These are phyloP conservation scores for Penstemon newberryi DNA, from an alignment of 257 asterid species.

Conservation along the genomic window DNA sequence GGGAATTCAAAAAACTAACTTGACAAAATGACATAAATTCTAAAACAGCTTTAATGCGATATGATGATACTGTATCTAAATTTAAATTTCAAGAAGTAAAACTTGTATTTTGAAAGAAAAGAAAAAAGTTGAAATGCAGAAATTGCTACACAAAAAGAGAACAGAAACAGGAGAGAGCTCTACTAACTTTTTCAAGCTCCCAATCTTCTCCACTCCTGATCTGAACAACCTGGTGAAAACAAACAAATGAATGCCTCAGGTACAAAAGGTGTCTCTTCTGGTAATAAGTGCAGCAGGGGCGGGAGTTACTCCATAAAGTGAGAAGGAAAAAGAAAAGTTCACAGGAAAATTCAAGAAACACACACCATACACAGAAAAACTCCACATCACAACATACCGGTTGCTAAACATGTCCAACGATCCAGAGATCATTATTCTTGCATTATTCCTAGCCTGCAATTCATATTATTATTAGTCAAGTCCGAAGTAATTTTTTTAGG, in stretches of 20 bases:
- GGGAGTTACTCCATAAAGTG: neutral
- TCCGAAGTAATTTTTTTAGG: neutral
- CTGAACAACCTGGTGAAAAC: slow-evolving; percentile 40
- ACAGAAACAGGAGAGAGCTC: slow-evolving; percentile 14
- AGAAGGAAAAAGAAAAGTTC: neutral
- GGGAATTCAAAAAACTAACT: slow-evolving; percentile 10
- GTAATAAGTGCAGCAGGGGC: slow-evolving; percentile 4
- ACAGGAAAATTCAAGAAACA: neutral
- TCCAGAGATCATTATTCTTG: slow-evolving; percentile 44
- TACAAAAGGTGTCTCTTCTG: slow-evolving; percentile 21
- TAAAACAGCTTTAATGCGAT: neutral
- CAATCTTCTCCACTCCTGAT: slow-evolving; percentile 50
- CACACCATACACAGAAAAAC: neutral
- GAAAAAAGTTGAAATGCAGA: neutral
- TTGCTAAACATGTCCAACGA: slow-evolving; percentile 50
- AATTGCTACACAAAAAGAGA: slow-evolving; percentile 9
- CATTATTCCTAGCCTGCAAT: slow-evolving; percentile 53
- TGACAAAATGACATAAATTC: neutral
- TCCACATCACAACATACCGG: slow-evolving; percentile 35
- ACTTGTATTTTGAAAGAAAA: neutral
- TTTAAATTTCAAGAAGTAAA: slow-evolving; percentile 11
- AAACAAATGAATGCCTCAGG: neutral
- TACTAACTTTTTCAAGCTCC: slow-evolving; percentile 47
- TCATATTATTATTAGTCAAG: slow-evolving; percentile 19
- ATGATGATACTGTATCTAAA: slow-evolving; percentile 1